Evolutionary conservation across 148 eudicot species (phyloP).

Genomic region (Nyssa sinensis): DNA sequence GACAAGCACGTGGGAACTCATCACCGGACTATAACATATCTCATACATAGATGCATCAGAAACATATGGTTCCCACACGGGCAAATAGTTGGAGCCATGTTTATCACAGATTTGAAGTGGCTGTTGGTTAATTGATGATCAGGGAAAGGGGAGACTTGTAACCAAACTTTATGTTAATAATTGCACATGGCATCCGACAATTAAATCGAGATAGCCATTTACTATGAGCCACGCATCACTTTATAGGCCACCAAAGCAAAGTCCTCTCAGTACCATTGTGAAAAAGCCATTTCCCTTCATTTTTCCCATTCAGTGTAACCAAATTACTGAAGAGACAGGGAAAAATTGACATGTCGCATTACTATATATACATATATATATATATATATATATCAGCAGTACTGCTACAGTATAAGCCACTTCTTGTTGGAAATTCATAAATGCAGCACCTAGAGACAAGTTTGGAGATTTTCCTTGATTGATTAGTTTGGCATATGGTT

Average conservation of each 20-base stretch:
- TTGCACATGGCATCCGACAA: slow-evolving; percentile 2
- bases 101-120: no score
- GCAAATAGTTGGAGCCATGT: background rate
- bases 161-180: background rate
- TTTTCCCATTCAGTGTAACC: background rate
- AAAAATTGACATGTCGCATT: slow-evolving; percentile 7
- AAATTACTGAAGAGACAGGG: background rate
- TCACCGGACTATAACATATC: no score
- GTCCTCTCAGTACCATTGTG: background rate
- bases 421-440: background rate
- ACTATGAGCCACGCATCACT: background rate
- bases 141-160: no score
- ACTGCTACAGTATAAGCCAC: background rate
- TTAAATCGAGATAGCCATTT: background rate
- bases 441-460: background rate
- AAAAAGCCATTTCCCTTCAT: background rate
- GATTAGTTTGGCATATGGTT: no score
- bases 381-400: no score
- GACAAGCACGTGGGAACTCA: no score
- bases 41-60: no score
- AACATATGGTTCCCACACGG: background rate
- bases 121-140: no score
- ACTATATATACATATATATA: no score
- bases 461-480: background rate
- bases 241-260: background rate